Evolutionary conservation across 2,329 filamentous ascomycete genomes (phyloP).

Genomic region (Aspergillus neotritici): DNA sequence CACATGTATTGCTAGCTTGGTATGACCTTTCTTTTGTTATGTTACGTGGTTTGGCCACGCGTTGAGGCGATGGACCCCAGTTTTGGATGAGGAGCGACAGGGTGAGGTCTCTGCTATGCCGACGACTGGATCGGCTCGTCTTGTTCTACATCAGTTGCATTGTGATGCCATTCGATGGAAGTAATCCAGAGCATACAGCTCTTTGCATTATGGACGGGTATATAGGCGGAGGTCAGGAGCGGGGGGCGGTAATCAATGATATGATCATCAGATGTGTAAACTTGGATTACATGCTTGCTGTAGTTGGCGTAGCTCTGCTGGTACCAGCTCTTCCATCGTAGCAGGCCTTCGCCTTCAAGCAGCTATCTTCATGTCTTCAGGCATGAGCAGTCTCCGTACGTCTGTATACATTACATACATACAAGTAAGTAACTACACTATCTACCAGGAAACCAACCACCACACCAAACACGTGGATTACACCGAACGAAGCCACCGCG

Average conservation of each 20-base stretch:
- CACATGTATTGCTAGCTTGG: slow-evolving; percentile 38
- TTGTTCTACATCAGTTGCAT: slow-evolving; percentile 20
- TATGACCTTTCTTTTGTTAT: slow-evolving; percentile 26
- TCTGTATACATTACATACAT: too few relatives aligned
- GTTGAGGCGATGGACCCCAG: slow-evolving; percentile 2
- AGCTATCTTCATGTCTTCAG: too few relatives aligned
- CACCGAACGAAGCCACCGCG: too few relatives aligned
- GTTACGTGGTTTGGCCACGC: slow-evolving; percentile 12
- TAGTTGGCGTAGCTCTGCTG: too few relatives aligned
- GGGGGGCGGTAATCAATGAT: slow-evolving; percentile 7
- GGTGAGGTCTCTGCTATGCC: slow-evolving; percentile 18
- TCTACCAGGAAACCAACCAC: too few relatives aligned
- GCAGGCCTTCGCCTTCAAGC: too few relatives aligned
- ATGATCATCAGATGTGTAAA: slow-evolving; percentile 4
- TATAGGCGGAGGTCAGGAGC: slow-evolving; percentile 13
- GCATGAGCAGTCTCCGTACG: too few relatives aligned
- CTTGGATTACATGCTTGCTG: slow-evolving; percentile 7
- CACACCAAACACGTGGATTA: too few relatives aligned
- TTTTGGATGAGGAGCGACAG: slow-evolving; percentile 14
- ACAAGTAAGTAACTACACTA: too few relatives aligned
- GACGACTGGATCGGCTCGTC: slow-evolving; percentile 20
- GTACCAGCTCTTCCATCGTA: too few relatives aligned
- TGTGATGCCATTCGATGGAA: slow-evolving; percentile 22
- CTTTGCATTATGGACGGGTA: slow-evolving; percentile 13
- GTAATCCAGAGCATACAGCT: slow-evolving; percentile 17